These are phyloP conservation scores for Dactylellina leptospora DNA, from an alignment of 2,329 filamentous ascomycete genomes.

Conservation along the genomic window DNA sequence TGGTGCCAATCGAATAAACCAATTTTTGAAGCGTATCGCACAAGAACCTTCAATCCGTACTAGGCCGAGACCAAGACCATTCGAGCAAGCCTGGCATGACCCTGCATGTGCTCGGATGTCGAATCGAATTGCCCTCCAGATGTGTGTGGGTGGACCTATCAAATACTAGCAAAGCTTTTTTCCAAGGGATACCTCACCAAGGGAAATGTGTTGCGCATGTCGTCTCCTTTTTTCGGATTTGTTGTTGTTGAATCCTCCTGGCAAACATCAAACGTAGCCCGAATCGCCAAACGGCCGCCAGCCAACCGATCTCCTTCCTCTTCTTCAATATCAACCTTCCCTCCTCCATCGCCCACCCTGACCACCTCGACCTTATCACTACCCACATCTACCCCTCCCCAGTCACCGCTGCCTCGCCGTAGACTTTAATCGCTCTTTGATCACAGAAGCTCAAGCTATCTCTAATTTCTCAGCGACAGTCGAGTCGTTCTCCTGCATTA, in stretches of 20 bases:
- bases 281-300: too few relatives aligned
- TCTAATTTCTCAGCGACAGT: not conserved
- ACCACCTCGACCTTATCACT: not conserved
- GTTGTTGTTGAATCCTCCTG: slow-evolving; percentile 61
- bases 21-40: too few relatives aligned
- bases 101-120: slow-evolving; percentile 42
- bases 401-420: not conserved
- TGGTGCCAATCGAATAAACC: too few relatives aligned
- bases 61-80: too few relatives aligned
- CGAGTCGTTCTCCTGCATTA: not conserved
- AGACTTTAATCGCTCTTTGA: not conserved
- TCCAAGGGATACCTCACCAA: too few relatives aligned
- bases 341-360: slow-evolving; percentile 1
- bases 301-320: slow-evolving; percentile 1
- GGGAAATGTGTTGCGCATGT: slow-evolving; percentile 65
- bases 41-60: too few relatives aligned
- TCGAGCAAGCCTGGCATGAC: not conserved
- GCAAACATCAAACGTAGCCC: slow-evolving; percentile 22
- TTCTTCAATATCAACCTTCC: slow-evolving; percentile 5
- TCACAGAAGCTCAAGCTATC: not conserved
- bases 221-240: slow-evolving; percentile 55
- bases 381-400: not conserved
- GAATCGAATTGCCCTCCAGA: slow-evolving; percentile 39
- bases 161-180: too few relatives aligned
- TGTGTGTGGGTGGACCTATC: not conserved